Percentiles rank a stretch among this genome's conserved stretches.
phyloP scores from a whole-genome alignment of 345 rosid species.

The Sisymbrium altissimum region DNA sequence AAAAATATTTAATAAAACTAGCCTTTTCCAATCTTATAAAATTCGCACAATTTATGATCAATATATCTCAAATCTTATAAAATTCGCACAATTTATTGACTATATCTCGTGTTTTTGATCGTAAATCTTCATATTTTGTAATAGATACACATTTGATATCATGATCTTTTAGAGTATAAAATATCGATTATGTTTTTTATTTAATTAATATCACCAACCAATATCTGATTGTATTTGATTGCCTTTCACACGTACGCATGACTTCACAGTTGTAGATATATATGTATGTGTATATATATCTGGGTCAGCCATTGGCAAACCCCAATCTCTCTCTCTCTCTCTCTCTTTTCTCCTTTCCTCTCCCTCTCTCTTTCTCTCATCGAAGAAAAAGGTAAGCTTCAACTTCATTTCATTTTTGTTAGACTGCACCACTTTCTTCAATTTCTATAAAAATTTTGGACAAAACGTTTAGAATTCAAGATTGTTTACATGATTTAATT shows the following conservation, averaged over 20 bases:
- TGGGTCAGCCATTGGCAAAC: constrained; percentile 2
- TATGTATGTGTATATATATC: neutral
- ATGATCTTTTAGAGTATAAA: neutral
- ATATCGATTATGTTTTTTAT: neutral
- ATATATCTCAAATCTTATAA: neutral
- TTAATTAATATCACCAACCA: neutral
- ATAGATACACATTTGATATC: constrained; percentile 12
- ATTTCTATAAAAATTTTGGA: neutral
- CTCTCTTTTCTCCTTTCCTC: neutral
- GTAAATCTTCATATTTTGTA: neutral
- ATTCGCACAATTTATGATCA: too few species aligned
- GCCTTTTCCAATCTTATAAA: neutral
- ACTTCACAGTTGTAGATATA: neutral
- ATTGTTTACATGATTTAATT: neutral
- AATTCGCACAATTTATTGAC: constrained; percentile 1
- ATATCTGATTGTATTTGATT: neutral
- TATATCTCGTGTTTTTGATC: neutral
- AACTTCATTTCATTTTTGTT: neutral
- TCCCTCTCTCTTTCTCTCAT: neutral
- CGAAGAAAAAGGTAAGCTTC: constrained; percentile 8
- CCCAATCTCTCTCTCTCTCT: constrained; percentile 2
- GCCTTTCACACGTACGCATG: constrained; percentile 13
- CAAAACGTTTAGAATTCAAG: neutral
- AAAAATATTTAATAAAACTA: neutral
- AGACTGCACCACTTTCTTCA: neutral